Evolutionary conservation across 2,329 filamentous ascomycete species (phyloP).

Genomic region (Ophiostoma sp.): DNA sequence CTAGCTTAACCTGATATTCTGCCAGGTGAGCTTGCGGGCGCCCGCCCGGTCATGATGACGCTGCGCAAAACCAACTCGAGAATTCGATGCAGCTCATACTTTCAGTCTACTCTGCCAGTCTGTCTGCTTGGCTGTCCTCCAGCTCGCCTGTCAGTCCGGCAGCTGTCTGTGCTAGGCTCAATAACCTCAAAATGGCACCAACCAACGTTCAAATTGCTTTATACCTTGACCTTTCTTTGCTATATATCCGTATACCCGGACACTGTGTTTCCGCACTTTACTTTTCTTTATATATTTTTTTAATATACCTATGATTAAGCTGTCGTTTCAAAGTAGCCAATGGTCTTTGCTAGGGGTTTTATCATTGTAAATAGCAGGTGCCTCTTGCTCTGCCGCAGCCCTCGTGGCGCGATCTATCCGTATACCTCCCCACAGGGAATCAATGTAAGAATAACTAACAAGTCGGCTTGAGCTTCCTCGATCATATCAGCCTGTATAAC

Average conservation of each 20-base stretch:
- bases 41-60: not conserved
- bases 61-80: not conserved
- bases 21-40: not conserved
- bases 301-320: not conserved
- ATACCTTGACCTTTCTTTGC: not conserved
- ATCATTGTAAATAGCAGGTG: too few species aligned
- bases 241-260: not conserved
- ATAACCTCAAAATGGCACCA: not conserved
- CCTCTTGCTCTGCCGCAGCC: too few species aligned
- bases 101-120: not conserved
- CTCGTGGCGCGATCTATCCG: too few species aligned
- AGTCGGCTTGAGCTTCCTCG: not conserved
- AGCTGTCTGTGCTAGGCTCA: not conserved
- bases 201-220: not conserved
- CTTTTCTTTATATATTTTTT: not conserved
- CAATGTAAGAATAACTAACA: not conserved
- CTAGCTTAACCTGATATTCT: not conserved
- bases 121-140: not conserved
- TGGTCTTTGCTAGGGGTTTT: not conserved
- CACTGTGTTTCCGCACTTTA: not conserved
- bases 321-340: not conserved
- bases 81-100: not conserved
- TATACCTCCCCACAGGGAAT: too few species aligned
- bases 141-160: not conserved
- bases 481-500: not conserved